These are phyloP conservation scores for Penicillium italicum DNA, from an alignment of 2,329 filamentous ascomycete species.

Conservation along the genomic window DNA sequence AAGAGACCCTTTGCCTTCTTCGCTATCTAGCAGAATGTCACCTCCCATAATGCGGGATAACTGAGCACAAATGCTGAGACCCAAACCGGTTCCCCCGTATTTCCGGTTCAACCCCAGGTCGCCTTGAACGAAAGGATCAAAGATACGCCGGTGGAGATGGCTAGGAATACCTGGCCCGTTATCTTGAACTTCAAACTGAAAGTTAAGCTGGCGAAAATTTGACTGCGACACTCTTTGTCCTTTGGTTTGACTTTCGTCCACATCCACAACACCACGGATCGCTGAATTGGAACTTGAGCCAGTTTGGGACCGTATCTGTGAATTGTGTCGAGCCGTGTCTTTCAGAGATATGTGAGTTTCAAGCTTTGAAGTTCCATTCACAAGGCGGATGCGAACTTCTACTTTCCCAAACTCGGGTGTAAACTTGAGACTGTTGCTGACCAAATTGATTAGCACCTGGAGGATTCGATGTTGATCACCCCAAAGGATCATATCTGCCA, in stretches of 20 bases:
- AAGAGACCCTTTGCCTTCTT: slow-evolving; percentile 68
- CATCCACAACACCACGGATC: neutral
- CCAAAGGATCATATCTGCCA: slow-evolving; percentile 85
- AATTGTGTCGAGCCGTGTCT: slow-evolving; percentile 48
- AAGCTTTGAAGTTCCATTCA: slow-evolving; percentile 31
- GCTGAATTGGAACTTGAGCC: slow-evolving; percentile 11
- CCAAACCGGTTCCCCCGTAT: slow-evolving; percentile 82
- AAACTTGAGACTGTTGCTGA: slow-evolving; percentile 90
- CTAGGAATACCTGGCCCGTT: slow-evolving; percentile 81
- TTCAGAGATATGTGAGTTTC: neutral
- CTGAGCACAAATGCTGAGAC: slow-evolving; percentile 85
- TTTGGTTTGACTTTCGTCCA: slow-evolving; percentile 13
- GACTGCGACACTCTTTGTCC: slow-evolving; percentile 49
- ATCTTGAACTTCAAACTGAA: slow-evolving; percentile 86
- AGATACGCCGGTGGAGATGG: slow-evolving; percentile 74
- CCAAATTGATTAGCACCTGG: slow-evolving; percentile 75
- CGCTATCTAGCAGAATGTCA: slow-evolving; percentile 66
- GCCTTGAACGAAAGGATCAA: slow-evolving; percentile 93
- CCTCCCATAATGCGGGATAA: slow-evolving; percentile 80
- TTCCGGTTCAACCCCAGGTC: slow-evolving; percentile 85
- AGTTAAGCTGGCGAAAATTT: slow-evolving; percentile 63
- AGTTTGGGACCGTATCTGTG: slow-evolving; percentile 33
- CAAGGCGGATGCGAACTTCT: slow-evolving; percentile 69
- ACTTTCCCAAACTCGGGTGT: slow-evolving; percentile 74
- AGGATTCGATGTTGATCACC: slow-evolving; percentile 90